These are phyloP conservation scores for Hanseniaspora vineae DNA, from an alignment of 805 yeast genomes.

Conservation along the genomic window DNA sequence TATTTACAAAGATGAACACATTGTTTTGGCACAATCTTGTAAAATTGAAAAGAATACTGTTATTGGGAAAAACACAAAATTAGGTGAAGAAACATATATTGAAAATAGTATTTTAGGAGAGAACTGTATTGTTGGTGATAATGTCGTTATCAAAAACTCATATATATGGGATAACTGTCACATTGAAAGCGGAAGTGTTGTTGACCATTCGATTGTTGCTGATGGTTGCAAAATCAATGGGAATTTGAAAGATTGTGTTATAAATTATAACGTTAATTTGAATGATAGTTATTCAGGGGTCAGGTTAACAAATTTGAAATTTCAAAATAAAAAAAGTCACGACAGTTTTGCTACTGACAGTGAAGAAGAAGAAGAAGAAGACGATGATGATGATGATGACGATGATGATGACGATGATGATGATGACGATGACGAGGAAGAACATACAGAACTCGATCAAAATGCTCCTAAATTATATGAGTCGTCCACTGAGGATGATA, in stretches of 20 bases:
- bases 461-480: constrained; percentile 2
- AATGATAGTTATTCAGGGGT: constrained; percentile 31
- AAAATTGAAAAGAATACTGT: constrained; percentile 68
- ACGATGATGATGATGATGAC: constrained; percentile 22
- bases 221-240: constrained; percentile 41
- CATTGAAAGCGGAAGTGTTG: constrained; percentile 49
- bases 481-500: constrained; percentile 10
- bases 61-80: constrained; percentile 62
- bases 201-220: constrained; percentile 63
- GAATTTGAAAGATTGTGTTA: constrained; percentile 48
- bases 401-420: constrained; percentile 19
- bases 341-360: constrained; percentile 10
- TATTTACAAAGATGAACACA: constrained; percentile 72
- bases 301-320: constrained; percentile 1
- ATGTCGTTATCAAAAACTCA: constrained; percentile 57
- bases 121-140: constrained; percentile 70
- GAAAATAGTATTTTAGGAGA: constrained; percentile 73
- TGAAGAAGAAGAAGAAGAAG: constrained; percentile 9
- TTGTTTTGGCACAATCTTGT: constrained; percentile 90
- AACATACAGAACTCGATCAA: constrained; percentile 2
- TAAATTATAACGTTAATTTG: constrained; percentile 64
- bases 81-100: constrained; percentile 63
- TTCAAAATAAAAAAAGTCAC: constrained; percentile 1
- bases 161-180: constrained; percentile 79
- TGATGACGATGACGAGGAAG: constrained; percentile 12